Base-by-base conservation (phyloP, 345 rosid genomes). In the Salix caprea region DNA sequence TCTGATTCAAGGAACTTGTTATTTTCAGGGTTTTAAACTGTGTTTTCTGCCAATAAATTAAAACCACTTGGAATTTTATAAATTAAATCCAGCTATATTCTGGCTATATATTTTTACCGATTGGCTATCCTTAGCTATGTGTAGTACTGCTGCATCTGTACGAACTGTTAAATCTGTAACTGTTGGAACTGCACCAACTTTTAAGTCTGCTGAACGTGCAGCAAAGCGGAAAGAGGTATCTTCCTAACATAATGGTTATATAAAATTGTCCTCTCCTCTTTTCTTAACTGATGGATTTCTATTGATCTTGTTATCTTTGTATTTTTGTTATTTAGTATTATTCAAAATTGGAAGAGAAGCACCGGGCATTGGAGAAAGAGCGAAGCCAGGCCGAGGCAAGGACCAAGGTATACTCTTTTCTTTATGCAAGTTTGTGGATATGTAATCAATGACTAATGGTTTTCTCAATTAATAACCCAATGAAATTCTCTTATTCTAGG, bases 121-220 rank as follows among this genome's bases (percentile, higher is more conserved):
- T 70, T 36, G 74, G 46, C 81, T 67, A 78, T 90, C 97, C 97
- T 94, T 90, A 89, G 81, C 91, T 73, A 67, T 85, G 67, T 76
- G 19, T 84, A 92, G 98, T 71, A 90, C 88, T 34, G 92, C 90
- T 26, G 87, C 84, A 58, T 92, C 98, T 34, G 81, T 85, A 70
- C 84, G 97, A 72, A 87, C 90, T 28, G 76, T 80, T 66, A 91
- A 84, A 85, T 84, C 90, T 84, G 85, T 90, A 71, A 94, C 98
- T n/a, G 73, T 90, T 70, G 99, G 96, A 75, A 76, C 87, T 42
- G 98, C 99, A 84, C 99, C 99, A 1, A 85, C 91, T n/a, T 96
- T 96, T 82, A 88, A 76, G 82, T 88, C 91, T 72, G 74, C 85
- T 62, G 87, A 87, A 62, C 98, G 99, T 52, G 97, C 97, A 23